Evolutionary conservation across 2,329 filamentous ascomycete species (phyloP), one percentile per base, ranked within the genome.

Genomic region (Colletotrichum costaricense): DNA sequence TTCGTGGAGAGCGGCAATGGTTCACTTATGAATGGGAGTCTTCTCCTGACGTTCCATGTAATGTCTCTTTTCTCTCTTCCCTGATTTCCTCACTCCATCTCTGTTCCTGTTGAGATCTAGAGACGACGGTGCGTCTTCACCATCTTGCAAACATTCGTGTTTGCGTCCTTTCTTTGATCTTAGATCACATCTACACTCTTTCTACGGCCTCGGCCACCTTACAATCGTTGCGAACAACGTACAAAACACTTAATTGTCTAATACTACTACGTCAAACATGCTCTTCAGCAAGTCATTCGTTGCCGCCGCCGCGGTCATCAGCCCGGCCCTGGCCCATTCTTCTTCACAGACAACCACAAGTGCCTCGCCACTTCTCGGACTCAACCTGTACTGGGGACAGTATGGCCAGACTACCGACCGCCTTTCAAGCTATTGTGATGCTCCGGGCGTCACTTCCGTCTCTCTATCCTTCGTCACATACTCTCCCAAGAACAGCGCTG

Each of bases 331-430:
- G 49, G 74, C 74, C 30, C 54, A 64, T 56, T 52, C 28, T 22
- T 55, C 62, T 30, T 55, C 62, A 8, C 59, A 30, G 26, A 66
- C 24, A 56, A 26, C 12, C 55, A 60, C 60, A 76, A 22, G 49
- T 52, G 56, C 57, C 22, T 46, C 60, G 58, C 57, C 78, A 38
- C 77, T 76, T 60, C 81, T 81, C 46, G 79, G 78, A 16, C 77
- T 84, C n/a, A 84, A 84, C 75, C 82, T 82, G 33, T 84, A 85
- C 78, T 85, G 83, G 82, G 84, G 84, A 14, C 84, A 85, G 79
- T 70, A 75, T 22, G 78, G 79, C 5, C 63, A 63, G 22, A 19
- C 67, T 24, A 65, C 66, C 30, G 81, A 83, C 26, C 60, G 78
- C 28, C 79, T 86, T 24, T 74, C 77, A 24, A 65, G 76, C 11